phyloP scores from a whole-genome alignment of 305 asterid genomes.

The Solanum hybrid region DNA sequence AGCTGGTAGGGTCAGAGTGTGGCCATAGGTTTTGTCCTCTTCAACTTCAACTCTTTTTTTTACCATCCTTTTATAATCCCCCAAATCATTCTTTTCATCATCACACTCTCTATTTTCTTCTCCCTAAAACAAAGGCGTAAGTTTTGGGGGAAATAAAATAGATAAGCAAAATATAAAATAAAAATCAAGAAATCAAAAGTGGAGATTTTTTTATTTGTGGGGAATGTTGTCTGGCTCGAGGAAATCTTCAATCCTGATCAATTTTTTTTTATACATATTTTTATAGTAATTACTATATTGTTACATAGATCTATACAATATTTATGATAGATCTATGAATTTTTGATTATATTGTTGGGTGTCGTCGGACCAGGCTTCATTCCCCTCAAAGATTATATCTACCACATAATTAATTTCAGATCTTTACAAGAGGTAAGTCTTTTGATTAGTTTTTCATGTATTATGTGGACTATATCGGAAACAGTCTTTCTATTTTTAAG shows the following conservation, averaged over 20 bases:
- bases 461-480: neutral
- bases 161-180: neutral
- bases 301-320: slow-evolving; percentile 6
- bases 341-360: slow-evolving; percentile 7
- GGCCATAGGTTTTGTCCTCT: neutral
- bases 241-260: slow-evolving; percentile 9
- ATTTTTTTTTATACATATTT: neutral
- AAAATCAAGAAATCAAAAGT: neutral
- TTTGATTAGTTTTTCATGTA: neutral
- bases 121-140: neutral
- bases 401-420: too few species aligned
- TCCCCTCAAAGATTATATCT: slow-evolving; percentile 60
- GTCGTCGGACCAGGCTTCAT: slow-evolving; percentile 99
- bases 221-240: slow-evolving; percentile 31
- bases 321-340: neutral
- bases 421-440: too few species aligned
- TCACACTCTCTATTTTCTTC: neutral
- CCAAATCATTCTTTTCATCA: neutral
- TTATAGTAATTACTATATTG: neutral
- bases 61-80: neutral
- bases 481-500: neutral
- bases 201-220: slow-evolving; percentile 10
- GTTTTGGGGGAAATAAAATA: slow-evolving; percentile 11
- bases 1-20: neutral
- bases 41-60: neutral